Evolutionary conservation across 495 filamentous ascomycete genomes (phyloP), one percentile per base, ranked within the genome.

Genomic region (Xylaria curta): DNA sequence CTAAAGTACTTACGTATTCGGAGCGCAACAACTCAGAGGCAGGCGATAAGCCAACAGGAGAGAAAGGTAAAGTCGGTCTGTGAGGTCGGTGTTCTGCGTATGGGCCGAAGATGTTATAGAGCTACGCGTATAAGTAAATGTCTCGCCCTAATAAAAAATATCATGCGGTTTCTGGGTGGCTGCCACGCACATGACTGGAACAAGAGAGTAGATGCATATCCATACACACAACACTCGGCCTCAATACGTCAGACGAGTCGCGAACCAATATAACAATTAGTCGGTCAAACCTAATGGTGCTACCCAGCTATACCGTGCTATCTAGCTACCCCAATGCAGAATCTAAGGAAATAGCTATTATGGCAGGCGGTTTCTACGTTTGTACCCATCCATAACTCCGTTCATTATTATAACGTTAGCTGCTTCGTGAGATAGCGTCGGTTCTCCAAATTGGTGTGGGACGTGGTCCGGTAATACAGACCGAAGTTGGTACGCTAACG

Each of bases 401-500:
- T 53, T 31, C 28, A 31, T 31, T 31, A n/a, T n/a, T n/a, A n/a
- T n/a, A n/a, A 36, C 38, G 3, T 46, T 8, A 36, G 31, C 12
- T 44, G n/a, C 17, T 21, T 62, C 8, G 36, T 26, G 36, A 31
- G 9, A 42, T 24, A 38, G 7, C 42, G 42, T 38, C 33, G 36
- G 19, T 44, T 42, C 59, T 62, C 21, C 4, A 38, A 4, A 62
- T 36, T 40, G 58, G 44, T 31, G 21, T 26, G 36, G 60, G n/a
- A n/a, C 40, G 47, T 33, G 42, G 61, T 28, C 7, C 21, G 49
- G 28, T 40, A 67, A 13, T 67, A 54, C 19, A 67, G 49, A 4
- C 49, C 65, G 33, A 44, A 42, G 42, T 67, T 67, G 31, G 65
- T 67, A 42, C 33, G 10, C 40, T 10, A 44, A 42, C 28, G 49